Base-by-base conservation (phyloP, 768 basidiomycete species). In the Mycena rosella region DNA sequence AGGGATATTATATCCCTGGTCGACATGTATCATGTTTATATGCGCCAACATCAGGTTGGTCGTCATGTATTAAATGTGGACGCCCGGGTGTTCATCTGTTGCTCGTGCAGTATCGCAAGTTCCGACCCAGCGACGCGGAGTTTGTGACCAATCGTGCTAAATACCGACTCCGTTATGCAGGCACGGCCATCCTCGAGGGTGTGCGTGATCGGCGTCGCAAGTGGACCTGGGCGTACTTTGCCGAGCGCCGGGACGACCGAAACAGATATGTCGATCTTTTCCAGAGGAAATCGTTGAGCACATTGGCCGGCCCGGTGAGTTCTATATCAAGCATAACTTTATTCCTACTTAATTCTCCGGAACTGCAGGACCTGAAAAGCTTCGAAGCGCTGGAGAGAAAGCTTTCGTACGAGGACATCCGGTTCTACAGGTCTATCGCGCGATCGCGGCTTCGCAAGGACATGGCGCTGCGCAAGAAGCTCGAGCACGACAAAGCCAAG, bases 1-100 rank as follows among this genome's bases (percentile, higher is more conserved):
- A 88, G 95, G 58, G 96, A 99, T 78, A 89, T 87, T 26, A 95
- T 99, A 64, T 96, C 94, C 24, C 86, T 99, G 49, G 84, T 96
- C 66, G 96, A 99, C 77, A 96, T 98, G 87, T 98, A 97, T 79
- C 97, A 99, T 77, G 91, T 98, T 67, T 98, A 97, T 78, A 86
- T 91, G 51, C 89, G 98, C 59, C 90, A 90, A 73, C 89, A 88
- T 68, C 92, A 93, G 85, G 93, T 93, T 75, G 74, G 78, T 73
- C 13, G 17, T 48, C 51, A 22, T 38, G 32, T 64, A 26, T 22
- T 65, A 22, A 10, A 30, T 63, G 34, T 20, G 29, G 18, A 29
- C 42, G 15, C 29, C 27, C 30, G 40, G n/a, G n/a, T n/a, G n/a
- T 60, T 77, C 48, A 76, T 54, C 55, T 49, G n/a, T 58, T 51